Percentiles rank a stretch among this genome's conserved stretches.
Evolutionary conservation across 768 basidiomycete species (phyloP).

Genomic region (Russula sp.): DNA sequence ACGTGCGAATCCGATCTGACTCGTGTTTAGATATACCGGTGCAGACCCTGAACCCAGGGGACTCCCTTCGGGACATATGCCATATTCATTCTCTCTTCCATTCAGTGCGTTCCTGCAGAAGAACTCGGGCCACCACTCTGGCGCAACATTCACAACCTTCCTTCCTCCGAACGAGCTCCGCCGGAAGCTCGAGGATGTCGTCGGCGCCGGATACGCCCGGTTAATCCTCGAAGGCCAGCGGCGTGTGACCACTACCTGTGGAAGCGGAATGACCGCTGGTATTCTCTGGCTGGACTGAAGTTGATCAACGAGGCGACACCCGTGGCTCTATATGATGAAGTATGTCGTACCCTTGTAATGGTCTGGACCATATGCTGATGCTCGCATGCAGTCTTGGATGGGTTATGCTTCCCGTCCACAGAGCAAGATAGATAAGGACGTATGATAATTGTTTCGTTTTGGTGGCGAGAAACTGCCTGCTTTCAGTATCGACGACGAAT

Average conservation of each 20-base stretch:
- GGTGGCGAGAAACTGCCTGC: neutral
- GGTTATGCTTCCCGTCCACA: slow-evolving; percentile 79
- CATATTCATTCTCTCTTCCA: slow-evolving; percentile 78
- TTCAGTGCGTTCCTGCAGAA: slow-evolving; percentile 69
- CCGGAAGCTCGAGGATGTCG: slow-evolving; percentile 54
- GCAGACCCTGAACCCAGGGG: slow-evolving; percentile 85
- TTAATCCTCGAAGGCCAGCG: slow-evolving; percentile 58
- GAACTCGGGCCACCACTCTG: slow-evolving; percentile 39
- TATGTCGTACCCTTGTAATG: slow-evolving; percentile 38
- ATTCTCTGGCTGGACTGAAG: slow-evolving; percentile 92
- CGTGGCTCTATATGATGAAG: slow-evolving; percentile 91
- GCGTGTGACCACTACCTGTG: slow-evolving; percentile 74
- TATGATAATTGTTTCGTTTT: neutral
- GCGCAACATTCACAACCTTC: slow-evolving; percentile 43
- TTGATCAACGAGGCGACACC: slow-evolving; percentile 53
- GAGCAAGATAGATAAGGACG: slow-evolving; percentile 64
- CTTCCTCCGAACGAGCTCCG: slow-evolving; percentile 56
- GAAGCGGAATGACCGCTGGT: slow-evolving; percentile 98
- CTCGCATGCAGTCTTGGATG: slow-evolving; percentile 79
- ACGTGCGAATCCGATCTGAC: slow-evolving; percentile 8
- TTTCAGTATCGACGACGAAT: neutral
- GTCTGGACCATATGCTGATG: neutral
- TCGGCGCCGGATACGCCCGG: slow-evolving; percentile 58
- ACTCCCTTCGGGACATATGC: slow-evolving; percentile 90
- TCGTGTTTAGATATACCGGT: slow-evolving; percentile 62